Base-by-base conservation (phyloP, 257 asterid genomes). In the Solanum chaucha region DNA sequence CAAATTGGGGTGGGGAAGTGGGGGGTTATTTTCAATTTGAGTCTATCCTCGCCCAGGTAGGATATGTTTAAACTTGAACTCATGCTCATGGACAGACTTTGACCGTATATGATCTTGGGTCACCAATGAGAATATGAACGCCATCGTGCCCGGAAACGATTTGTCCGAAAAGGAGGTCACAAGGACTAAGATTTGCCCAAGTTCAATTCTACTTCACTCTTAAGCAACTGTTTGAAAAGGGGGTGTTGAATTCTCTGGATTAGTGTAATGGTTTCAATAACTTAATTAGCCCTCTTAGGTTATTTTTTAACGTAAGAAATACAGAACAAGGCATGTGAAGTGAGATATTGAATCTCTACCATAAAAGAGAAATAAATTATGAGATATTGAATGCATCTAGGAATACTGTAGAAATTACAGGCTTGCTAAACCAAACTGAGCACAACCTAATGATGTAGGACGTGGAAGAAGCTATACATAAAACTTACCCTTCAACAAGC, bases 401-500 rank as follows among this genome's bases (percentile, higher is more conserved):
- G 67, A 80, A 46, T 46, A 28, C 20, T 80, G 41, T 80, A 80
- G 17, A 26, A 28, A 28, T 46, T 46, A 17, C 41, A 80, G 6
- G 28, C 41, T 80, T 80, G 68, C 64, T 30, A 80, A n/a, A 80
- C 40, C 67, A 46, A 26, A 80, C 41, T 28, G 68, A 81, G 30
- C 85, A 81, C 28, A 48, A 10, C 68, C 85, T 28, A 81, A 78
- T 78, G 65, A 78, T 51, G 68, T 48, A 81, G 68, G 34, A 81
- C 32, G 44, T 19, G 30, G 68, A 81, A n/a, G 58, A 40, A 81
- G 44, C 10, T 8, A 22, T 44, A 83, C 91, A 72, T 38, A 32
- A 41, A 78, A 89, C 92, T 87, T 89, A 97, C 99, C 99, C 99
- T 93, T 97, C 99, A 28, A 94, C 98, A 64, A 97, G 91, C 91